Conservation (phyloP, 805 yeast genomes). For the Yarrowia sp. region DNA sequence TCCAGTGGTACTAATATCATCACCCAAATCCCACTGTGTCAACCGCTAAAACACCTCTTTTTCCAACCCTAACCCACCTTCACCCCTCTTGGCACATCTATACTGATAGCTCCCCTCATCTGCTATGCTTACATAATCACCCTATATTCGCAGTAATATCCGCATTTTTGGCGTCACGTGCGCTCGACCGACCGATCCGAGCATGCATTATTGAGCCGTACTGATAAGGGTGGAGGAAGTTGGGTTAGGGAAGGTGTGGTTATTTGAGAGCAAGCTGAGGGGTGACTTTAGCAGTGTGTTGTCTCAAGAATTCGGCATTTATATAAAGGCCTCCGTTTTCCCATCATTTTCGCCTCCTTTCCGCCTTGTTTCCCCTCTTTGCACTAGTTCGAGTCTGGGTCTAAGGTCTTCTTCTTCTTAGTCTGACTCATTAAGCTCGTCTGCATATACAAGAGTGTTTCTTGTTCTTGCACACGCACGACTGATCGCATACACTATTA, state of each 20-base stretch:
- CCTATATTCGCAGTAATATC: neutral
- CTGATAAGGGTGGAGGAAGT: conserved; percentile 17
- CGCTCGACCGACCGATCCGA: conserved; percentile 3
- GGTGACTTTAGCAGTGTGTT: neutral
- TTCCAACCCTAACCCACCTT: no score
- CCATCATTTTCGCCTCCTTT: neutral
- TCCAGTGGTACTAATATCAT: no score
- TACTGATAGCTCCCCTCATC: no score
- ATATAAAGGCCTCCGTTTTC: neutral
- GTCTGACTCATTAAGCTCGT: conserved; percentile 28
- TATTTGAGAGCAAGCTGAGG: conserved; percentile 1
- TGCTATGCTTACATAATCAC: neutral
- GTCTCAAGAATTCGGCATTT: neutral
- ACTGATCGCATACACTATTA: neutral
- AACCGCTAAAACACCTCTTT: no score
- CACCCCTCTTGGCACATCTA: no score
- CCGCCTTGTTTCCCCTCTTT: neutral
- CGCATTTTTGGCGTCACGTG: neutral
- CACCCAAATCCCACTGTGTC: no score
- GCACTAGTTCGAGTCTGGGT: no score
- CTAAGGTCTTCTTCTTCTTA: neutral
- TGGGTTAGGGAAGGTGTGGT: neutral
- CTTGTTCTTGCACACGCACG: no score
- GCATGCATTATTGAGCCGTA: conserved; percentile 18
- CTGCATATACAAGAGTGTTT: neutral